Evolutionary conservation across 2,329 filamentous ascomycete species (phyloP), one percentile per base, ranked within the genome.

Genomic region (Colletotrichum endophyticum): DNA sequence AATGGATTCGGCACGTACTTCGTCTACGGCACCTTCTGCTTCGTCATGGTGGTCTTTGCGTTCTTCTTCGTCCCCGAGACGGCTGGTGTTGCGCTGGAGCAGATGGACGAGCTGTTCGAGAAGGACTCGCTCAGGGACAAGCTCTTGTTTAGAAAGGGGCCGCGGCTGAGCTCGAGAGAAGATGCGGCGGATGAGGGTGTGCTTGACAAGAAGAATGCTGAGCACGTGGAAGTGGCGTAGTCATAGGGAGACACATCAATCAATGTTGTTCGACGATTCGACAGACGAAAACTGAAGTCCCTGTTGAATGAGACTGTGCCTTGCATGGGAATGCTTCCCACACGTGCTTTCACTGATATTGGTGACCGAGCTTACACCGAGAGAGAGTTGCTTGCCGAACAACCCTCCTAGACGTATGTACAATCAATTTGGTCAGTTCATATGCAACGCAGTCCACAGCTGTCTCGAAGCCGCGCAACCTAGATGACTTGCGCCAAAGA

Each of bases 1-100:
- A 78, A 77, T 8, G 80, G 81, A 1, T 83, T 80, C 59, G 88
- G 88, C 34, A 88, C 90, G 0, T 93, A 91, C 82, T 86, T 93
- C 73, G 90, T 92, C 66, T 93, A 91, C 81, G 87, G 88, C 7
- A 88, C 84, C 27, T 91, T 92, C 82, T 92, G 90, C 80, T 87
- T 90, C 78, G 80, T 84, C 77, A 91, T 92, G 89, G 89, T 89
- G 71, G 79, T 92, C 64, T 90, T 90, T 79, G 76, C 81, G 16
- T 85, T 56, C 34, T 73, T 81, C 61, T 82, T 83, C 73, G 80
- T 85, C 3, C 91, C 91, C 0, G 91, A 93, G 83, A 92, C 91
- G 8, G 92, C 39, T 77, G 78, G 73, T 72, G 13, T 78, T 8
- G 62, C 78, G 4, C 53, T 79, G 27, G 79, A 84, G 71, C 78